A percentile compares a stretch with the other conserved stretches of the same genome.
These are phyloP conservation scores for Candida adriatica DNA, from an alignment of 805 yeast genomes.

Conservation along the genomic window DNA sequence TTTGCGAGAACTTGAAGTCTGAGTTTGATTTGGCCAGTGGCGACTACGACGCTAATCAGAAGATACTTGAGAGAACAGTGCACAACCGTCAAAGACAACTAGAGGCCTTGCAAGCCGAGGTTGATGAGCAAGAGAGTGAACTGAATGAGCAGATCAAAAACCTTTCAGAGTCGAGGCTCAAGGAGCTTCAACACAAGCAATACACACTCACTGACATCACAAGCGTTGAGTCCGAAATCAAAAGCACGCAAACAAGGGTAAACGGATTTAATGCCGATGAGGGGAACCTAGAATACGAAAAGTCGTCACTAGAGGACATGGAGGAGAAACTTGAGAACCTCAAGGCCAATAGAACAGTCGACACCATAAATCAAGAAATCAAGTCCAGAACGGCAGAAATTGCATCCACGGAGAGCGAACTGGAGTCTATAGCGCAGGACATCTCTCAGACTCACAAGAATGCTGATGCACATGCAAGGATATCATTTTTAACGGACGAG, in stretches of 20 bases:
- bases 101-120: conserved; percentile 6
- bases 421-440: conserved; percentile 48
- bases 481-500: conserved; percentile 39
- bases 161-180: conserved; percentile 28
- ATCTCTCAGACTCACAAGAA: conserved; percentile 47
- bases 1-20: conserved; percentile 6
- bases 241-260: conserved; percentile 32
- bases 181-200: conserved; percentile 37
- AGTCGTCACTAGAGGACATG: conserved; percentile 33
- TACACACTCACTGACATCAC: conserved; percentile 36
- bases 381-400: conserved; percentile 32
- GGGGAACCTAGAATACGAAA: conserved; percentile 40
- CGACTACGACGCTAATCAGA: conserved; percentile 3
- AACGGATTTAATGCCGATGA: conserved; percentile 35
- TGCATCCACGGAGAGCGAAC: conserved; percentile 30
- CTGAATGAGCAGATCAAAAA: conserved; percentile 13
- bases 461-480: conserved; percentile 51
- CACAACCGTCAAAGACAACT: conserved; percentile 7
- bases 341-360: conserved; percentile 25
- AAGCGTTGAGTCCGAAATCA: conserved; percentile 29
- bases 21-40: not conserved
- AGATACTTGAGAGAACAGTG: conserved; percentile 1
- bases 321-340: conserved; percentile 28
- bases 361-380: conserved; percentile 29
- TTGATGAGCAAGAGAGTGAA: conserved; percentile 12